Conservation (phyloP, 177 flowering plant species). For the Telopea speciosissima region DNA sequence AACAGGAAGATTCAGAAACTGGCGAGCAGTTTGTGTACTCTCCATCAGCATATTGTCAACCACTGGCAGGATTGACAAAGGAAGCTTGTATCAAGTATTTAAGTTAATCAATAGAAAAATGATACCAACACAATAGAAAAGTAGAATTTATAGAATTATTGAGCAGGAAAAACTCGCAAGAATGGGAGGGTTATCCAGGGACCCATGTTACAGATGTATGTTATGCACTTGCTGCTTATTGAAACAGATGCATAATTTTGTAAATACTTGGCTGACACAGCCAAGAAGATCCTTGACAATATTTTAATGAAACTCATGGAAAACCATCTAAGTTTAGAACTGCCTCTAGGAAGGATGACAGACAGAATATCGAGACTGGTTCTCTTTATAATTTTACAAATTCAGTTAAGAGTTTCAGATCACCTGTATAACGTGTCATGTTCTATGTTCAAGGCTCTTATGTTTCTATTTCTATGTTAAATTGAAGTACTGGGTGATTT, state of each 20-base stretch:
- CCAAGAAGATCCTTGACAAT: not conserved
- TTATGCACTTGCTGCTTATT: no score
- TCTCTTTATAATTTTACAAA: not conserved
- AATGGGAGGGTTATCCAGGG: not conserved
- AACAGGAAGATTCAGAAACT: conserved; percentile 35
- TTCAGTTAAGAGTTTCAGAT: not conserved
- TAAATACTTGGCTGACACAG: not conserved
- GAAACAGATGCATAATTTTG: not conserved
- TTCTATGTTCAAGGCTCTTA: not conserved
- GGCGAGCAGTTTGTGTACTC: conserved; percentile 24
- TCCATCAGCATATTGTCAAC: conserved; percentile 18
- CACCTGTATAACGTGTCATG: not conserved
- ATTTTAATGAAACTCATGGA: no score
- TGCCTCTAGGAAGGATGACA: not conserved
- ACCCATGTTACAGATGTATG: not conserved
- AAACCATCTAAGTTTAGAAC: not conserved
- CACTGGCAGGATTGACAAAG: conserved; percentile 12
- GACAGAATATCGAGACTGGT: not conserved
- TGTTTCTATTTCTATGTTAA: not conserved
- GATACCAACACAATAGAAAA: no score
- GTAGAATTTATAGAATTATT: no score
- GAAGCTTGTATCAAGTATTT: conserved; percentile 9
- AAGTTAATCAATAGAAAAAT: no score
- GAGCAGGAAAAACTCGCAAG: no score
- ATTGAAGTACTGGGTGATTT: not conserved